phyloP scores from a whole-genome alignment of 495 filamentous ascomycete genomes.

The Lasiosphaeria ovina region DNA sequence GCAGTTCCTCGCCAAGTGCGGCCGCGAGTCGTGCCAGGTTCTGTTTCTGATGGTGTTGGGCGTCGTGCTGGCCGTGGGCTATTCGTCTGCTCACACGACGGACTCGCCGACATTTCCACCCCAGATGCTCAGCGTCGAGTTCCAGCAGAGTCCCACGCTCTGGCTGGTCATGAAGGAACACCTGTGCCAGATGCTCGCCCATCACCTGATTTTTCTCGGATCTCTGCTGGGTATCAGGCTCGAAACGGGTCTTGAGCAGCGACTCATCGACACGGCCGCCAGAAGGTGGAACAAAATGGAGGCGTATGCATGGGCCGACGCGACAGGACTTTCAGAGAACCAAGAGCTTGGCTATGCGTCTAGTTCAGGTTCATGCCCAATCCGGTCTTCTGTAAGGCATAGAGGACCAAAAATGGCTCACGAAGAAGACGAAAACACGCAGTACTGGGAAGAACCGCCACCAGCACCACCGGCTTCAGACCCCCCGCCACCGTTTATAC shows the following conservation, averaged over 20 bases:
- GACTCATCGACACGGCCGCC: conserved; percentile 31
- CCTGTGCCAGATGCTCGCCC: conserved; percentile 36
- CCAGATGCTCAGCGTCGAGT: conserved; percentile 12
- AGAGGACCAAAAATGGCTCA: too few relatives aligned
- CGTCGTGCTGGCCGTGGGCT: conserved; percentile 26
- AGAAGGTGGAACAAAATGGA: conserved; percentile 33
- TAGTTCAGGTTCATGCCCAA: too few relatives aligned
- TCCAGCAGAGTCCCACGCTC: conserved; percentile 32
- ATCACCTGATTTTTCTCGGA: conserved; percentile 35
- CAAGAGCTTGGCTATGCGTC: neutral
- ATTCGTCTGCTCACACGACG: conserved; percentile 9
- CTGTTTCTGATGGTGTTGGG: conserved; percentile 35
- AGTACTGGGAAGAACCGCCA: conserved; percentile 15
- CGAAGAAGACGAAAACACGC: neutral
- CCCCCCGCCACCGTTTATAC: conserved; percentile 8
- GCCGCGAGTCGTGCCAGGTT: conserved; percentile 23
- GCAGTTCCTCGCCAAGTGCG: conserved; percentile 23
- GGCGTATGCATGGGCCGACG: conserved; percentile 25
- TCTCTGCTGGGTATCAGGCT: conserved; percentile 33
- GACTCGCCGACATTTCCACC: conserved; percentile 2
- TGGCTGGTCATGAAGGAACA: conserved; percentile 36
- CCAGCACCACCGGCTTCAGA: conserved; percentile 3
- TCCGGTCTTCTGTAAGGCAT: too few relatives aligned
- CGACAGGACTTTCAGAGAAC: neutral
- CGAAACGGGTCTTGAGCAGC: conserved; percentile 27